These are phyloP conservation scores for Aureobasidium musti DNA, from an alignment of 2,329 filamentous ascomycete genomes.

Conservation along the genomic window DNA sequence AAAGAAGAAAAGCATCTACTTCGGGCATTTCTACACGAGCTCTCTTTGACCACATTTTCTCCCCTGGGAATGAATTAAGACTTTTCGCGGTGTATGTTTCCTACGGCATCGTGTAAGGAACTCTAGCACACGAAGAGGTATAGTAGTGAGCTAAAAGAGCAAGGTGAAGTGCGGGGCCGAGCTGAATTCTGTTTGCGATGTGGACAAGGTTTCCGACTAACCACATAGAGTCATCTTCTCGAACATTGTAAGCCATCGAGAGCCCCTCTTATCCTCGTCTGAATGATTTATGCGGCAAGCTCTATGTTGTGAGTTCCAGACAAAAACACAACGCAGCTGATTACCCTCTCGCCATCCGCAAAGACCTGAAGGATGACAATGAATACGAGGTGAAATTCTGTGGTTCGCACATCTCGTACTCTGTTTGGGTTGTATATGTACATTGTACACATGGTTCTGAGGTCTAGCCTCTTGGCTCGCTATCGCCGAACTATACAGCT, in stretches of 20 bases:
- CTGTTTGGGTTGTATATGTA: neutral
- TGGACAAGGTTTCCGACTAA: neutral
- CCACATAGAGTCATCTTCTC: neutral
- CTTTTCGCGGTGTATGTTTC: too few relatives aligned
- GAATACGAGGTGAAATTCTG: neutral
- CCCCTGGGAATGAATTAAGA: too few relatives aligned
- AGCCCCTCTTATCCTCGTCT: neutral
- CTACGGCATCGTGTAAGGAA: too few relatives aligned
- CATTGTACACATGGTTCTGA: neutral
- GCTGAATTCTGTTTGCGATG: neutral
- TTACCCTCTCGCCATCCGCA: neutral
- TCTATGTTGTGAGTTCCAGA: neutral
- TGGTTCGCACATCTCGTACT: neutral
- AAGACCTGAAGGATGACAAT: neutral
- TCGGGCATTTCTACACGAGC: too few relatives aligned
- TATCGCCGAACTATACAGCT: neutral
- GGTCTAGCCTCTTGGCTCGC: neutral
- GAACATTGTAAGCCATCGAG: too few relatives aligned
- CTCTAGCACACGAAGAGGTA: too few relatives aligned
- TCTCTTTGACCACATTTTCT: too few relatives aligned
- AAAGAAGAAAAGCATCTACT: too few relatives aligned
- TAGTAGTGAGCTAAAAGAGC: too few relatives aligned
- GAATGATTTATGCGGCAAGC: too few relatives aligned
- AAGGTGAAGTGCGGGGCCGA: slow-evolving; percentile 17
- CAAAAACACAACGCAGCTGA: neutral